These are phyloP conservation scores for Lojkania enalia DNA, from an alignment of 2,329 filamentous ascomycete genomes.

Conservation along the genomic window DNA sequence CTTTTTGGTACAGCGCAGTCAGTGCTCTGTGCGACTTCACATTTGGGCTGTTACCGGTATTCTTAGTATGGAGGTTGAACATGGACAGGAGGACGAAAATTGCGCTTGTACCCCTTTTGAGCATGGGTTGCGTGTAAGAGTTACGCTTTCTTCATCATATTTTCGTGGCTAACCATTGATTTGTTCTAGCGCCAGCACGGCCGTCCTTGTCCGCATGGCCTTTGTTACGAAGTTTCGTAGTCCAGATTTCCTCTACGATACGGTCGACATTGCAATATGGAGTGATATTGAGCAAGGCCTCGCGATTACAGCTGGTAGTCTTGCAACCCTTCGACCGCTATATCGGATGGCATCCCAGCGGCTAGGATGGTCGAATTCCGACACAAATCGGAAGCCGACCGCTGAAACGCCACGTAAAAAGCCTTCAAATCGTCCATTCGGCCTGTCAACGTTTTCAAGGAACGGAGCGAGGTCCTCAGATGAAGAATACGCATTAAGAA, in stretches of 20 bases:
- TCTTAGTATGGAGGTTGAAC: slow-evolving; percentile 56
- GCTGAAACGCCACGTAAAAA: slow-evolving; percentile 16
- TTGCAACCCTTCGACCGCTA: slow-evolving; percentile 43
- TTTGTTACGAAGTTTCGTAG: slow-evolving; percentile 41
- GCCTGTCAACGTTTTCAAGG: slow-evolving; percentile 28
- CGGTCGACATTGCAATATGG: slow-evolving; percentile 44
- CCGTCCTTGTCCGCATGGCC: slow-evolving; percentile 39
- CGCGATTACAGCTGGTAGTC: slow-evolving; percentile 41
- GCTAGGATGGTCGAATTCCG: slow-evolving; percentile 25
- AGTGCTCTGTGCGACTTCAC: slow-evolving; percentile 54
- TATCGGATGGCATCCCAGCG: slow-evolving; percentile 29
- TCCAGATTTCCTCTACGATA: slow-evolving; percentile 41
- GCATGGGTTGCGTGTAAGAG: slow-evolving; percentile 56
- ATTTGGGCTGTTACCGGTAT: slow-evolving; percentile 55
- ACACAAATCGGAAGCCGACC: slow-evolving; percentile 8
- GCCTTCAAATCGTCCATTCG: slow-evolving; percentile 22
- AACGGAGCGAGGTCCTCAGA: slow-evolving; percentile 17
- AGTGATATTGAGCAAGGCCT: slow-evolving; percentile 43
- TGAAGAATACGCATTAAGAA: slow-evolving; percentile 27
- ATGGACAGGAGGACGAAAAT: slow-evolving; percentile 54
- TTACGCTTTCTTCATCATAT: background rate
- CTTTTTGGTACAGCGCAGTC: slow-evolving; percentile 53
- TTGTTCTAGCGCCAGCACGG: slow-evolving; percentile 41
- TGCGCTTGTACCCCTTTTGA: slow-evolving; percentile 52
- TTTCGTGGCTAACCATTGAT: too few relatives aligned